Evolutionary conservation across 805 yeast genomes (phyloP), one percentile per base, ranked within the genome.

Genomic region (Candida maesae): DNA sequence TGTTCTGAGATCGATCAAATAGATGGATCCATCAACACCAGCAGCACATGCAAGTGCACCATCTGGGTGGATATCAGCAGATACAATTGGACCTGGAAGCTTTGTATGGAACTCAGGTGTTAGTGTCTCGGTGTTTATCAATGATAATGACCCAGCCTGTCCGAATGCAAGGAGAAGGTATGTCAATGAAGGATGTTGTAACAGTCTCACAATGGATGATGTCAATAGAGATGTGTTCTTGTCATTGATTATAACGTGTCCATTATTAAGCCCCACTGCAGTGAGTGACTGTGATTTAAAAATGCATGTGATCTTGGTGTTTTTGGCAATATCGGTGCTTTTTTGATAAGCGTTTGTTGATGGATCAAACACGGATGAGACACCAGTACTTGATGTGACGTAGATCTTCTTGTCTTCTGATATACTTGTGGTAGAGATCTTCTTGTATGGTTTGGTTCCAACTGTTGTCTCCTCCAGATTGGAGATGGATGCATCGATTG

Each of bases 41-140:
- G 70, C 70, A 17, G 64, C 45, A 0, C 67, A 73, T 1, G 70
- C 41, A n/a, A 73, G 53, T 1, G 68, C 70, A 20, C 79, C 79
- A 53, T 73, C 78, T 5, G 64, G 64, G 47, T 73, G 78, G n/a
- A 73, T 31, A 36, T 46, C 46, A 25, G 50, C 39, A 38, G 44
- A 4, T 26, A 41, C 14, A 11, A 44, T 20, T 11, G 26, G 27
- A 6, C 18, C 20, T 13, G 47, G 43, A 18, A 49, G 28, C 13
- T 35, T 20, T 15, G 33, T 18, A 10, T 39, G 23, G 30, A 24
- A 39, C 5, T 30, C 38, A 5, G 34, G 33, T n/a, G 8, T 7
- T 3, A 13, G 2, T 5, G 36, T 14, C 1, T 39, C 26, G 7
- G 36, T 16, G 36, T 54, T 41, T 14, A 51, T 15, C 11, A 55